These are phyloP conservation scores for Sarcomyxa edulis DNA, from an alignment of 768 basidiomycete genomes.

Conservation along the genomic window DNA sequence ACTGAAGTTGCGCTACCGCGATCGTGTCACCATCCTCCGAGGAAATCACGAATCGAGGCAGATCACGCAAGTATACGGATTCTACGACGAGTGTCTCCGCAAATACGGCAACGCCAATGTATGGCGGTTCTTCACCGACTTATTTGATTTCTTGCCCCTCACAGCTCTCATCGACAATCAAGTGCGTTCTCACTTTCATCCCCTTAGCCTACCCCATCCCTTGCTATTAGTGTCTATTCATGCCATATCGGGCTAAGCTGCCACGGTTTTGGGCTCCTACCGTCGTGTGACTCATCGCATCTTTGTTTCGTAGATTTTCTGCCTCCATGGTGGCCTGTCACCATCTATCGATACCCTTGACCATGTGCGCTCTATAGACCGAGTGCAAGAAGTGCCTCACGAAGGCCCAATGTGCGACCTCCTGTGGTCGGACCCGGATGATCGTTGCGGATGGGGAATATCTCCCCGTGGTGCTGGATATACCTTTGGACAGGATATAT, in stretches of 20 bases:
- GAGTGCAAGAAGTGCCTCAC: constrained; percentile 98
- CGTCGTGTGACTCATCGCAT: not conserved
- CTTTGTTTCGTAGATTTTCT: constrained; percentile 78
- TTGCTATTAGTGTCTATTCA: no score
- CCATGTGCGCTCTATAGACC: constrained; percentile 97
- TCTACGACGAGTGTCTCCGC: constrained; percentile 98
- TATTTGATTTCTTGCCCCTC: constrained; percentile 96
- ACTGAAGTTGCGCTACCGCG: constrained; percentile 95
- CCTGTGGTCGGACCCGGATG: constrained; percentile 99
- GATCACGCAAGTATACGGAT: constrained; percentile 99
- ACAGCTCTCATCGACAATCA: constrained; percentile 99
- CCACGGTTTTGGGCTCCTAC: not conserved
- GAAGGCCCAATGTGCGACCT: constrained; percentile 99
- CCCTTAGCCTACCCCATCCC: constrained; percentile 5
- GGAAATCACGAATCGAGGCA: constrained; percentile 99
- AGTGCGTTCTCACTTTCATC: constrained; percentile 54
- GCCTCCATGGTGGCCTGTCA: constrained; percentile 94
- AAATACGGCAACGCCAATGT: constrained; percentile 99
- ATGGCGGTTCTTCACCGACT: constrained; percentile 98
- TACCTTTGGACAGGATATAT: constrained; percentile 98
- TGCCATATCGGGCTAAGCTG: not conserved
- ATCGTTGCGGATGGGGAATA: constrained; percentile 99
- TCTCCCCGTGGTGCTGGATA: constrained; percentile 98
- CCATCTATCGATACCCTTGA: constrained; percentile 99
- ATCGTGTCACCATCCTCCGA: constrained; percentile 94